These are phyloP conservation scores for Zygnema circumcarinatum DNA, from an alignment of 139 green algal genomes.

Conservation along the genomic window DNA sequence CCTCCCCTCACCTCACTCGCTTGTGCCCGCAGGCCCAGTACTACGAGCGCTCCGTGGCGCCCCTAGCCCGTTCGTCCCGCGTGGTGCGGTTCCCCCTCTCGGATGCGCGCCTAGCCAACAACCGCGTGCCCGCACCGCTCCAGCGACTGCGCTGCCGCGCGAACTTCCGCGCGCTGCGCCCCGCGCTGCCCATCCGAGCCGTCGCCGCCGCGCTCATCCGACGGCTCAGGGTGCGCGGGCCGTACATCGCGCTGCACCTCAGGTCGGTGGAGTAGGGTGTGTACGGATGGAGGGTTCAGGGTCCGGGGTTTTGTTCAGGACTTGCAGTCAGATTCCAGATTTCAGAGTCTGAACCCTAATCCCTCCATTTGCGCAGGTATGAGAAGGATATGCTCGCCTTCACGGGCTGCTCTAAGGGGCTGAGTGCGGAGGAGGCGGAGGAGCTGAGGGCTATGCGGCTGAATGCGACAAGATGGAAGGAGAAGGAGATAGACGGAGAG, in stretches of 20 bases:
- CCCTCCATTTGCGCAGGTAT: too few species aligned
- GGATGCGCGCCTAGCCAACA: constrained; percentile 51
- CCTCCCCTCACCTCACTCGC: not conserved
- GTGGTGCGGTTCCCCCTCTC: constrained; percentile 33
- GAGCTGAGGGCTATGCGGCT: constrained; percentile 42
- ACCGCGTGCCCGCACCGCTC: constrained; percentile 29
- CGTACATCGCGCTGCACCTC: constrained; percentile 48
- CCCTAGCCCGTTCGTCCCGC: not conserved
- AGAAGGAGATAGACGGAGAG: constrained; percentile 58
- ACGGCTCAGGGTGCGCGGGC: constrained; percentile 16
- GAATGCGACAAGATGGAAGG: constrained; percentile 38
- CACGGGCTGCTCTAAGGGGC: constrained; percentile 40
- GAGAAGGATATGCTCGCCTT: constrained; percentile 60
- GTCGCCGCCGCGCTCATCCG: constrained; percentile 17
- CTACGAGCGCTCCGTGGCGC: constrained; percentile 4
- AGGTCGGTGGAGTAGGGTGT: too few species aligned
- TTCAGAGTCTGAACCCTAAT: too few species aligned
- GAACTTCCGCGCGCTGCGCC: constrained; percentile 36
- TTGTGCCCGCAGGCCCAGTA: constrained; percentile 1
- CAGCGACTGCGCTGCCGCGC: constrained; percentile 46
- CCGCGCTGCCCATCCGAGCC: constrained; percentile 14
- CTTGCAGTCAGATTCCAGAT: too few species aligned
- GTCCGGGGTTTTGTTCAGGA: too few species aligned
- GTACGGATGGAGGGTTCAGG: too few species aligned
- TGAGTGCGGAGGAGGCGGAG: constrained; percentile 12